These are phyloP conservation scores for Neocatenulostroma microsporum DNA, from an alignment of 2,329 filamentous ascomycete species.

Conservation along the genomic window DNA sequence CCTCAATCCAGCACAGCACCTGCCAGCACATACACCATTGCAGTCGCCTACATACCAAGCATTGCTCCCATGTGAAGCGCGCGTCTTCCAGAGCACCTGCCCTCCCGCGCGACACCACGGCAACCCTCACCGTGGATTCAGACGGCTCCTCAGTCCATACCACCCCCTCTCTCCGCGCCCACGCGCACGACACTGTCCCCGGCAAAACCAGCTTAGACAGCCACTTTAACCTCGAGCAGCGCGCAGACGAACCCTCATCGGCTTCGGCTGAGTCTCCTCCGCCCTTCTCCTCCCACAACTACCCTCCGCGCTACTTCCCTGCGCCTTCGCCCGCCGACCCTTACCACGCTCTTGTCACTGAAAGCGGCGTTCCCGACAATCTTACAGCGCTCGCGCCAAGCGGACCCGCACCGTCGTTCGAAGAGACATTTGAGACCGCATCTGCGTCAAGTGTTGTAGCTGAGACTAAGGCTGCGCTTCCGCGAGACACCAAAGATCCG, in stretches of 20 bases:
- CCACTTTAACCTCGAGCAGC: slow-evolving; percentile 21
- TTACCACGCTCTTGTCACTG: slow-evolving; percentile 34
- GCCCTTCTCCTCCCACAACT: slow-evolving; percentile 58
- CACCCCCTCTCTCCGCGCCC: slow-evolving; percentile 26
- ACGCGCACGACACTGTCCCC: slow-evolving; percentile 13
- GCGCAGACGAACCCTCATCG: slow-evolving; percentile 20
- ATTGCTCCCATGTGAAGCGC: background rate
- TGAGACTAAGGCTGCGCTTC: slow-evolving; percentile 78
- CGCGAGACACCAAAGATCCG: slow-evolving; percentile 70
- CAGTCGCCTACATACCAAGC: background rate
- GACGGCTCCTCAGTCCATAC: slow-evolving; percentile 27
- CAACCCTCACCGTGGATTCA: slow-evolving; percentile 24
- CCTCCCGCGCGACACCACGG: background rate
- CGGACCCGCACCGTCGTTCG: slow-evolving; percentile 39
- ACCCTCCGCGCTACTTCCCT: slow-evolving; percentile 53
- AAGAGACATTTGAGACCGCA: slow-evolving; percentile 24
- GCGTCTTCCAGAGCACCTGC: background rate
- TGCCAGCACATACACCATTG: background rate
- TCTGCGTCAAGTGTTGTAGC: slow-evolving; percentile 49
- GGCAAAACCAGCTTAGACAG: slow-evolving; percentile 26
- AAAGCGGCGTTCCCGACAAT: slow-evolving; percentile 27
- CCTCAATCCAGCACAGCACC: background rate
- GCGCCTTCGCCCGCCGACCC: slow-evolving; percentile 42
- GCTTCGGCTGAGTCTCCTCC: slow-evolving; percentile 50
- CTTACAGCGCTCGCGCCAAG: slow-evolving; percentile 42